Evolutionary conservation across 495 filamentous ascomycete genomes (phyloP).

Genomic region (Lasiosphaeris hirsuta): DNA sequence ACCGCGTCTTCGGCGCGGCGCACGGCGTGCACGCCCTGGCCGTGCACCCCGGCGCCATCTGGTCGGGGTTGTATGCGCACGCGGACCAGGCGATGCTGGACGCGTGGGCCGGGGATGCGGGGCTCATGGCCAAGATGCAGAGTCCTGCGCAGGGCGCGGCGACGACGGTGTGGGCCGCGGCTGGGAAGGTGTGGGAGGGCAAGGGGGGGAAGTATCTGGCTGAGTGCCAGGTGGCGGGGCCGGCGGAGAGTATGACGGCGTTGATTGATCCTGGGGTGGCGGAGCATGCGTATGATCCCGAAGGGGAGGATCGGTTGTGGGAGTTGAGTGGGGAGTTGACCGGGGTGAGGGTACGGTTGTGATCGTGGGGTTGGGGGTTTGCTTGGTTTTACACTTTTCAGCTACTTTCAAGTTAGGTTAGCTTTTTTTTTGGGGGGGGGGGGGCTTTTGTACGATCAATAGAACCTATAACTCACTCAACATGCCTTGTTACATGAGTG

Average conservation of each 20-base stretch:
- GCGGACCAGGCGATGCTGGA: not conserved
- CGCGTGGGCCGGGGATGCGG: not conserved
- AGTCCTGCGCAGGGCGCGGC: slow-evolving; percentile 2
- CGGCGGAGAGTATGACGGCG: not conserved
- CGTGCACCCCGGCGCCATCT: slow-evolving; percentile 5
- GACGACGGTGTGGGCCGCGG: slow-evolving; percentile 1
- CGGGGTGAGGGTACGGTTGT: not conserved
- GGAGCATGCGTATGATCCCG: slow-evolving; percentile 3
- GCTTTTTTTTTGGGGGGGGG: not conserved
- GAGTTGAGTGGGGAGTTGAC: slow-evolving; percentile 10
- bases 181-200: slow-evolving; percentile 1
- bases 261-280: not conserved
- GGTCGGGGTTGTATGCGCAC: not conserved
- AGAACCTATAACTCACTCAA: slow-evolving; percentile 2
- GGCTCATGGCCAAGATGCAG: not conserved
- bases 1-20: slow-evolving; percentile 4
- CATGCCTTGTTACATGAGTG: not conserved
- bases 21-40: not conserved
- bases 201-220: slow-evolving; percentile 5
- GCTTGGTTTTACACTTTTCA: not conserved
- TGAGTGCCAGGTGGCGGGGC: not conserved
- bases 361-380: not conserved
- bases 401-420: not conserved
- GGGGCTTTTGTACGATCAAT: not conserved
- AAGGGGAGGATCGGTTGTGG: slow-evolving; percentile 12